Base-by-base conservation (phyloP, 2,329 filamentous ascomycete genomes). In the Hypoxylon sp. region DNA sequence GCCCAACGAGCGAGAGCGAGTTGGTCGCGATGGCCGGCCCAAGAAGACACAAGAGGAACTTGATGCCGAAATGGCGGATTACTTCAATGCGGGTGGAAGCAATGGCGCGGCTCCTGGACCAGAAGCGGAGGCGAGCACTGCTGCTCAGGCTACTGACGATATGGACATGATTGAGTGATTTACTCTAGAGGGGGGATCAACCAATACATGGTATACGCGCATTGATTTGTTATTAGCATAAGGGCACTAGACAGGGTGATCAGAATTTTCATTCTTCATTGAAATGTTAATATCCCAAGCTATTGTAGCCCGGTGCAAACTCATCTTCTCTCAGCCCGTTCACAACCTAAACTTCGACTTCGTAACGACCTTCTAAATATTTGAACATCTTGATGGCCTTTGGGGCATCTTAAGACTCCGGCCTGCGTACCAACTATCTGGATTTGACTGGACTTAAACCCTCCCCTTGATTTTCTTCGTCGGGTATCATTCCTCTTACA, bases 21-120 rank as follows among this genome's bases (percentile, higher is more conserved):
- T 75, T 32, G 83, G 83, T 51, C 84, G 82, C 17, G 85, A 88
- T 58, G 86, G 87, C 42, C 87, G 93, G 53, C 86, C 89, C 1
- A 91, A 89, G 81, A 97, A 97, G 87, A 97, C 94, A 0, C 92
- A 94, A 73, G 93, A 97, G 75, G 93, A 98, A 78, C 85, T 98
- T 44, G 94, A 98, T 79, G 93, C 93, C n/a, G 94, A 98, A 81
- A 98, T 98, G 94, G 93, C 91, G 31, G 93, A 97, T 77, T 98
- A 98, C 80, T 98, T 93, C 84, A 90, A 87, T 31, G 83, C 82
- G 27, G 79, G 80, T 39, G 77, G 74, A 62, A 79, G 74, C 51
- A 76, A 81, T 52, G 80, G 76, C 56, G 79, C 76, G n/a, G 81
- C 79, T 37, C 81, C 77, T 24, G 75, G 79, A 27, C 75, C 79